These are phyloP conservation scores for Pseudozyma hubeiensis DNA, from an alignment of 1,284 basidiomycete genomes.

Conservation along the genomic window DNA sequence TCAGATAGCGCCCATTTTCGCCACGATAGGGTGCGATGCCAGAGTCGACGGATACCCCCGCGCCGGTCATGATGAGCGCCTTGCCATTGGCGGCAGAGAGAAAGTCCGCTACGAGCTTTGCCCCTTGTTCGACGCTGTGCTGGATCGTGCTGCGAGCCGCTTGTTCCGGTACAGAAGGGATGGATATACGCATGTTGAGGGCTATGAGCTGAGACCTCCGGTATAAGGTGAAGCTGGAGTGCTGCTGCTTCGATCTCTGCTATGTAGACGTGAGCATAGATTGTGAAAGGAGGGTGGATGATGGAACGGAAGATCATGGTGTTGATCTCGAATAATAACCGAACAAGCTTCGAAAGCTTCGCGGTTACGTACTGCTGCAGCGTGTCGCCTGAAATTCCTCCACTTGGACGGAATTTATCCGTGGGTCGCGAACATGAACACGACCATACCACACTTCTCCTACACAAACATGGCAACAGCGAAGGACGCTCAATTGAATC, in stretches of 20 bases:
- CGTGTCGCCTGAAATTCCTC: neutral
- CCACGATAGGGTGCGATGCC: constrained; percentile 68
- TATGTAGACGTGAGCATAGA: too few species aligned
- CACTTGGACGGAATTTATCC: constrained; percentile 3
- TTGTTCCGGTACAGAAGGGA: constrained; percentile 62
- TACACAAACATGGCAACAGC: too few species aligned
- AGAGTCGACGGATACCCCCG: constrained; percentile 66
- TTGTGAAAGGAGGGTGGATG: too few species aligned
- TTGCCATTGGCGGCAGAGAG: constrained; percentile 47
- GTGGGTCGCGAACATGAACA: too few species aligned
- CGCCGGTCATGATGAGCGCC: constrained; percentile 59
- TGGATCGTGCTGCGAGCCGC: constrained; percentile 35
- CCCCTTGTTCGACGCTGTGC: constrained; percentile 45
- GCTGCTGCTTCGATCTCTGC: neutral
- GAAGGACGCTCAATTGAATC: too few species aligned
- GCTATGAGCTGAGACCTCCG: too few species aligned
- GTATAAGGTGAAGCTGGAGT: neutral
- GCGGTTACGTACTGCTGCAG: too few species aligned
- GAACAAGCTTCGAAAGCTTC: neutral
- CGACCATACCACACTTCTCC: too few species aligned
- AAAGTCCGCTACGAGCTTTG: constrained; percentile 46
- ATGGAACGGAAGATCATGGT: neutral
- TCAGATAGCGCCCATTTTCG: constrained; percentile 62
- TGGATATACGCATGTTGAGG: constrained; percentile 61
- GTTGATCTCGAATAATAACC: neutral